A percentile compares a stretch with the other conserved stretches of the same genome.
phyloP scores from a whole-genome alignment of 306 rosid species.

The Medicago ruthenica region DNA sequence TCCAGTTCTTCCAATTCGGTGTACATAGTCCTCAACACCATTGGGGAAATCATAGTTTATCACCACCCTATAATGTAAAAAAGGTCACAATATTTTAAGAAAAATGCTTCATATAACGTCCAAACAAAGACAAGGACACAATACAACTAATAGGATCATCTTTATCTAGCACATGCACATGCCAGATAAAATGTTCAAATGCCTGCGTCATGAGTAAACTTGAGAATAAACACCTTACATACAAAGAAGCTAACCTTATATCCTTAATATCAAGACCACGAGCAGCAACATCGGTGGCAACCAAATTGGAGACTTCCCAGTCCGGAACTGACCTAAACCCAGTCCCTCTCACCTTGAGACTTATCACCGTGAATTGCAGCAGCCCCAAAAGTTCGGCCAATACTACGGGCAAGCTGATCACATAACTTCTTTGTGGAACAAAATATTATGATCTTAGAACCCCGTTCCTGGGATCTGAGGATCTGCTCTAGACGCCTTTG shows the following conservation, averaged over 20 bases:
- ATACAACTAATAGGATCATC: conserved; percentile 23
- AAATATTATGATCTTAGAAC: conserved; percentile 88
- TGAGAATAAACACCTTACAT: background rate
- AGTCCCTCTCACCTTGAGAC: conserved; percentile 96
- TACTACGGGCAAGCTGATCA: conserved; percentile 89
- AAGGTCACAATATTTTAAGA: background rate
- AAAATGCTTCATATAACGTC: background rate
- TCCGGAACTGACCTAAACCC: conserved; percentile 91
- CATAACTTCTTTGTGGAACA: conserved; percentile 97
- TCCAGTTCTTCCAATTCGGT: conserved; percentile 97
- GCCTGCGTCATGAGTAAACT: background rate
- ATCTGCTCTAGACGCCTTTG: conserved; percentile 98
- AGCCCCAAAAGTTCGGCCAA: conserved; percentile 92
- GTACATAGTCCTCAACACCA: conserved; percentile 96
- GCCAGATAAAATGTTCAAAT: background rate
- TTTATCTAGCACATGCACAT: conserved; percentile 20
- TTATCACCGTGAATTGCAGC: conserved; percentile 99
- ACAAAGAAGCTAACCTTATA: conserved; percentile 70
- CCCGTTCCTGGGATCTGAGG: conserved; percentile 89
- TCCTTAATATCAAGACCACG: conserved; percentile 99
- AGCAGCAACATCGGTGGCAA: conserved; percentile 99
- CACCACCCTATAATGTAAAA: conserved; percentile 74
- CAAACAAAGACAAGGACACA: conserved; percentile 27
- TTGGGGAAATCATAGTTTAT: conserved; percentile 97
- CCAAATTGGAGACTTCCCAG: conserved; percentile 93